Evolutionary conservation across 495 filamentous ascomycete species (phyloP), one percentile per base, ranked within the genome.

Genomic region (Talaromyces nanjingensis): DNA sequence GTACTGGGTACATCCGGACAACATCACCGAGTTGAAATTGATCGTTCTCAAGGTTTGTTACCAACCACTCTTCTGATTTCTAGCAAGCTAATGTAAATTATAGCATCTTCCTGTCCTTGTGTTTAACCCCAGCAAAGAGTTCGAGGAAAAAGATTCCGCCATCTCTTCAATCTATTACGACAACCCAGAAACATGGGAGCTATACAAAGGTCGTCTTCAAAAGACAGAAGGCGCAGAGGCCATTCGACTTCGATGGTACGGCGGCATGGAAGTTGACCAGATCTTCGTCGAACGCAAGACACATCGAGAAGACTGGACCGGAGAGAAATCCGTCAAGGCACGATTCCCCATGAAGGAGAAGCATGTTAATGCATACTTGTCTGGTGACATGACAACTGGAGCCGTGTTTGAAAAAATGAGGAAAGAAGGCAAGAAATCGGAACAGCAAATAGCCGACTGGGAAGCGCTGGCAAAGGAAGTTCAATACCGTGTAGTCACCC

Each of bases 121-220:
- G 2, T 99, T 98, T 83, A 98, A 98, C 74, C 81, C 96, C 3
- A 94, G 85, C 79, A 99, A 99, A 73, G 96, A 98, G 67, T 99
- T 98, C 66, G 91, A 96, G 61, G 78, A 81, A 55, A 84, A 91
- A 62, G 94, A 99, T 69, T 86, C 89, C 14, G 96, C 94, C 31
- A 98, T 99, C 70, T 93, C 94, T 1, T 99, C 94, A 29, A 97
- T 99, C 67, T 99, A 99, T 78, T 98, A 88, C 70, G 94, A 99
- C 72, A 98, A 98, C 69, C 83, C 91, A 0, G 86, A 97, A 11
- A 96, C 85, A 20, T 99, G 92, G 86, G 91, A 96, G 62, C 78
- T 99, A 16, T 99, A 99, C 74, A 84, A 89, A 66, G 94, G 94
- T 4, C 90, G 94, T 25, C 75, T 99, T 64, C 96, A 96, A 80